Conservation (phyloP, 2,329 filamentous ascomycete genomes). For the Chaetomium strumarium region DNA sequence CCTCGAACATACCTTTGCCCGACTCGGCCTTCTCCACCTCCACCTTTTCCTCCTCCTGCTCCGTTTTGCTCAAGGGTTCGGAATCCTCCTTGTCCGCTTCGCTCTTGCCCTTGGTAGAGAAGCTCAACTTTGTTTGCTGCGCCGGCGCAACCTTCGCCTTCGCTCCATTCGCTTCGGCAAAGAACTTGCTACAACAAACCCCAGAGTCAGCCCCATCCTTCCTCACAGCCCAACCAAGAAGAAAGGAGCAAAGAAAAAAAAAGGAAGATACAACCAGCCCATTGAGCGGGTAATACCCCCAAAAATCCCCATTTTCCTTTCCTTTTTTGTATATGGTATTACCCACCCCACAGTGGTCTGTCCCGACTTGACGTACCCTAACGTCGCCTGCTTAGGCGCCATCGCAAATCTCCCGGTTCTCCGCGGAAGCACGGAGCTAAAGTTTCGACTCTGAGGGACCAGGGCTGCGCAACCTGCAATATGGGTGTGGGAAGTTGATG, state of each 20-base stretch:
- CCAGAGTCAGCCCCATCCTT: constrained; percentile 15
- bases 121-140: constrained; percentile 75
- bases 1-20: constrained; percentile 30
- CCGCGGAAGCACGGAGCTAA: background rate
- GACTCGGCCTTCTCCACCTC: constrained; percentile 32
- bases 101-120: constrained; percentile 51
- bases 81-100: constrained; percentile 28
- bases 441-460: background rate
- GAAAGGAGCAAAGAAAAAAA: background rate
- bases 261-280: background rate
- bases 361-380: constrained; percentile 77
- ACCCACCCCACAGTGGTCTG: constrained; percentile 70
- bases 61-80: background rate
- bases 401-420: constrained; percentile 25
- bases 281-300: background rate
- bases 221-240: background rate
- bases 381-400: constrained; percentile 67
- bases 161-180: constrained; percentile 58
- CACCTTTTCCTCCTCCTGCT: constrained; percentile 9
- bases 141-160: constrained; percentile 51
- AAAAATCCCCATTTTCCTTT: background rate
- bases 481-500: background rate
- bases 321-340: background rate
- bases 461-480: background rate
- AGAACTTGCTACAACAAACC: constrained; percentile 66